phyloP scores from a whole-genome alignment of 805 yeast species.

The Yarrowia sp. region DNA sequence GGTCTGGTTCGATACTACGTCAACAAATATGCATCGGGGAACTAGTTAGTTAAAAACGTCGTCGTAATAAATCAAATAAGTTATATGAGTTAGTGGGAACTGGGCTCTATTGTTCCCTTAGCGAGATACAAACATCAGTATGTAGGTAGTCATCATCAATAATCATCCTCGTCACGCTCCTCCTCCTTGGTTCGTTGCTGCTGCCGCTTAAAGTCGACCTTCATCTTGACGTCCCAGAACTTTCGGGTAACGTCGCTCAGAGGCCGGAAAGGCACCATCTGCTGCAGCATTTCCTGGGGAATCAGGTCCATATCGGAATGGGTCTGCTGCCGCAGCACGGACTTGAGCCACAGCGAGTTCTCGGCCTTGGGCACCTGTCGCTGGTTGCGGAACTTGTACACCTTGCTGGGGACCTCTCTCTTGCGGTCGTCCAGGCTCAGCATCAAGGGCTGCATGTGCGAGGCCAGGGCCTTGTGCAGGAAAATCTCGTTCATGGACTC shows the following conservation, averaged over 20 bases:
- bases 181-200: not conserved
- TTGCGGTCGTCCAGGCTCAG: slow-evolving; percentile 22
- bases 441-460: slow-evolving; percentile 15
- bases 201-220: slow-evolving; percentile 16
- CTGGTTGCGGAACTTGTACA: slow-evolving; percentile 19
- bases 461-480: slow-evolving; percentile 21
- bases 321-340: slow-evolving; percentile 12
- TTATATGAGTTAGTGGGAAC: slow-evolving; percentile 26
- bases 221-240: slow-evolving; percentile 24
- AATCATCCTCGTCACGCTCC: not conserved
- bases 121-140: not conserved
- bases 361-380: not conserved
- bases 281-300: slow-evolving; percentile 21
- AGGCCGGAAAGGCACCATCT: slow-evolving; percentile 25
- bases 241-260: slow-evolving; percentile 20
- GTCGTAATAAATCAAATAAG: slow-evolving; percentile 26
- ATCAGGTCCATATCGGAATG: slow-evolving; percentile 9
- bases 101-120: slow-evolving; percentile 14
- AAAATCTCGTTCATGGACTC: slow-evolving; percentile 23
- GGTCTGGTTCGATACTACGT: slow-evolving; percentile 20
- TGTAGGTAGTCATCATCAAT: too few species aligned
- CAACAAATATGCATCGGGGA: slow-evolving; percentile 18
- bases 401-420: slow-evolving; percentile 15
- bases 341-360: slow-evolving; percentile 24
- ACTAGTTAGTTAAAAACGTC: not conserved